Evolutionary conservation across 805 yeast species (phyloP), one percentile per base, ranked within the genome.

Genomic region (Priceomyces fermenticarens): DNA sequence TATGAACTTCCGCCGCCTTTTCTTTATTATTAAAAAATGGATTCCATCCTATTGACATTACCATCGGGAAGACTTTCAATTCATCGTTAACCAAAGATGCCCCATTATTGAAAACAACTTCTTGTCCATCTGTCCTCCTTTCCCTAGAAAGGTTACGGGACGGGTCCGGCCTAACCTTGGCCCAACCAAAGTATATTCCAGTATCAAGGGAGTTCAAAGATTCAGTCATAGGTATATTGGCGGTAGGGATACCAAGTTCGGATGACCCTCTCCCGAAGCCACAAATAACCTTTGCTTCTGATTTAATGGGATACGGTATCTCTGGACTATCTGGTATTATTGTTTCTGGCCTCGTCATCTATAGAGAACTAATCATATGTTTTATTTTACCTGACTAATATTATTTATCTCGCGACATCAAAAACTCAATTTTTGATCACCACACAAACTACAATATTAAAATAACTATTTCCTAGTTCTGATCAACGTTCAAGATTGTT

Each of bases 211-310:
- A 42, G 36, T 65, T 62, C 30, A 77, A 53, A 3, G 60, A 44
- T 0, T 78, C 73, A 15, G 77, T 65, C 3, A 86, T 76, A 1
- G 88, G 85, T 4, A 91, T 77, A 55, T 91, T 91, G 5, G 97
- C 98, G 0, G 99, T 93, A 2, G 99, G 99, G 33, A 89, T 85
- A 0, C 98, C 98, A 32, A 93, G 72, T 51, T 88, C 97, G 0
- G 93, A 62, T 0, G 97, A 88, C 0, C 99, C 99, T 40, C 99
- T 75, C 4, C 99, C 99, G 63, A 88, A 93, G 0, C 99, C 99
- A 25, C 90, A 73, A 13, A 82, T 72, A 20, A 86, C 73, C 23
- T 67, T 66, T 10, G 82, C 65, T 35, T 62, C 58, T 11, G 58
- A 62, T 3, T 72, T 63, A 3, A 72, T 60, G 0, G 75, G 75